A percentile compares a stretch with the other conserved stretches of the same genome.
phyloP scores from a whole-genome alignment of 257 asterid genomes.

The Capsicum chinense region DNA sequence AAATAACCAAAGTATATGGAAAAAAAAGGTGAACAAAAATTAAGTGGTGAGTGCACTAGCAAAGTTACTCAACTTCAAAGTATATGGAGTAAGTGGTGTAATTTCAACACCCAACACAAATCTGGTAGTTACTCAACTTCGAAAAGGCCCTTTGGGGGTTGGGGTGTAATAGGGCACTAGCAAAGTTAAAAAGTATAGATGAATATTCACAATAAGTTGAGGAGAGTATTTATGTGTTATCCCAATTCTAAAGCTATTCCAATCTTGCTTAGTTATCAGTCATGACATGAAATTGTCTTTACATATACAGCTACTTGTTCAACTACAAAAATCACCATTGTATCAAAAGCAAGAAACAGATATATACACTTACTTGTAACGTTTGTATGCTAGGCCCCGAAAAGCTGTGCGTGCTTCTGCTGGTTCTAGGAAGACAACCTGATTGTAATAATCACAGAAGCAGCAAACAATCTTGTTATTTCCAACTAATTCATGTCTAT shows the following conservation, averaged over 20 bases:
- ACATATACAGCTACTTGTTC: background rate
- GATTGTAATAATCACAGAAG: slow-evolving; percentile 34
- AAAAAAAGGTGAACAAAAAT: background rate
- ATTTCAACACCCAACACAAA: background rate
- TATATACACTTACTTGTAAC: slow-evolving; percentile 74
- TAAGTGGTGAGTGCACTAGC: background rate
- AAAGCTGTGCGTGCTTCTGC: slow-evolving; percentile 92
- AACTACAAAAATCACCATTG: background rate
- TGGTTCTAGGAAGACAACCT: slow-evolving; percentile 86
- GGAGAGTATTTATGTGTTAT: background rate
- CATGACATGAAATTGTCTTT: background rate
- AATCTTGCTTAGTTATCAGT: background rate
- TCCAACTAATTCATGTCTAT: background rate
- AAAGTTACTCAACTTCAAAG: too few species aligned
- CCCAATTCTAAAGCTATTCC: background rate
- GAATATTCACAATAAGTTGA: background rate
- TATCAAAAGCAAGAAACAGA: background rate
- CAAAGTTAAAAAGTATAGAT: background rate
- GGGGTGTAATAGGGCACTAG: background rate
- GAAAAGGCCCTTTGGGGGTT: background rate
- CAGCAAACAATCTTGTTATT: slow-evolving; percentile 11
- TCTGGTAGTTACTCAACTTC: slow-evolving; percentile 6
- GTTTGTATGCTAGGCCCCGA: slow-evolving; percentile 78
- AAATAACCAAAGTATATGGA: background rate
- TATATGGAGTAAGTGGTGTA: background rate